Conservation (phyloP, 2,329 filamentous ascomycete species). For the Ophiocordyceps camponoti-rufipedis region DNA sequence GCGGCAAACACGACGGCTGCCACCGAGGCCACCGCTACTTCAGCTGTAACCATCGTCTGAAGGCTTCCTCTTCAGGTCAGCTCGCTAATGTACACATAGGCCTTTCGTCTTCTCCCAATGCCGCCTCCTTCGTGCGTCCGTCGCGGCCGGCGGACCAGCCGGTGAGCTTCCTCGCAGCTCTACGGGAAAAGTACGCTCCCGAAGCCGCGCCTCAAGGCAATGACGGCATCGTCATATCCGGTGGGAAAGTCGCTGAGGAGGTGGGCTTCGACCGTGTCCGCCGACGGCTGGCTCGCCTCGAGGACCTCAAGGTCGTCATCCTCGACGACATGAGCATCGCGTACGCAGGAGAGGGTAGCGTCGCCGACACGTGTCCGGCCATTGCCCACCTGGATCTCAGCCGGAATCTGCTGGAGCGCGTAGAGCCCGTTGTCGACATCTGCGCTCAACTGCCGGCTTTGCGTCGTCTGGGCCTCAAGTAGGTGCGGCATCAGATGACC, state of each 20-base stretch:
- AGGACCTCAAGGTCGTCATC: constrained; percentile 64
- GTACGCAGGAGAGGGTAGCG: constrained; percentile 15
- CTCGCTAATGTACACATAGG: constrained; percentile 14
- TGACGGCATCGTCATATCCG: constrained; percentile 43
- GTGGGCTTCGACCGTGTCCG: constrained; percentile 90
- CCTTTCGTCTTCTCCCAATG: constrained; percentile 45
- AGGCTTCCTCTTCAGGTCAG: not conserved
- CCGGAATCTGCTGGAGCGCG: constrained; percentile 57
- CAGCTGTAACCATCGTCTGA: constrained; percentile 35
- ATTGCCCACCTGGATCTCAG: constrained; percentile 72
- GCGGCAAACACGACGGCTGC: constrained; percentile 82
- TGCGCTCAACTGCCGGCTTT: constrained; percentile 52
- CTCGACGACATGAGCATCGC: constrained; percentile 57
- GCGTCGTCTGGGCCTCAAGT: constrained; percentile 54
- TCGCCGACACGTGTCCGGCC: constrained; percentile 38
- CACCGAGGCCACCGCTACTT: constrained; percentile 71
- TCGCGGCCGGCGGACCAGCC: constrained; percentile 49
- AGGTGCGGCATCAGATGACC: constrained; percentile 10
- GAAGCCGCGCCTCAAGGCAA: constrained; percentile 14
- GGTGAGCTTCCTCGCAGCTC: constrained; percentile 59
- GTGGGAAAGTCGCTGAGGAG: constrained; percentile 67
- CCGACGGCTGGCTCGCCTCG: constrained; percentile 56
- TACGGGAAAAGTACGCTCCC: constrained; percentile 69
- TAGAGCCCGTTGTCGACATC: constrained; percentile 50
- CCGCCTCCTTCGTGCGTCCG: constrained; percentile 76